Evolutionary conservation across 2,329 filamentous ascomycete genomes (phyloP).

Genomic region (Aureobasidium sp.): DNA sequence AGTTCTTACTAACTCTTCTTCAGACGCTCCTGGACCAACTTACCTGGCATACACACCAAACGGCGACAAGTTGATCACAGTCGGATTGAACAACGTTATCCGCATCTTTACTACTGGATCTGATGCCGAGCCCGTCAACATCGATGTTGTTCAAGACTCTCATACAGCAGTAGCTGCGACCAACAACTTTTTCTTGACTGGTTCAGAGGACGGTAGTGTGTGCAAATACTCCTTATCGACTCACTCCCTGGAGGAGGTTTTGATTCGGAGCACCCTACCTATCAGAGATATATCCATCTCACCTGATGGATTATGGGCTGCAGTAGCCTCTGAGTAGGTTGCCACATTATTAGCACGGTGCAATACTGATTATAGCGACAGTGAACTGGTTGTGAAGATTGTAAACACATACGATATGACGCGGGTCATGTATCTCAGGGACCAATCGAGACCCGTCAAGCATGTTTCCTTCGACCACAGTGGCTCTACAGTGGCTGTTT

Average conservation of each 20-base stretch:
- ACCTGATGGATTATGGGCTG: constrained; percentile 74
- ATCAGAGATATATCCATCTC: constrained; percentile 80
- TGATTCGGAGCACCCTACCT: constrained; percentile 76
- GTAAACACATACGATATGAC: constrained; percentile 74
- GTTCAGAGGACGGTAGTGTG: constrained; percentile 91
- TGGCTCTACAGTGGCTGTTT: constrained; percentile 66
- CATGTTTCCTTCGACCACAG: constrained; percentile 81
- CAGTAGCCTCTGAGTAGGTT: constrained; percentile 81
- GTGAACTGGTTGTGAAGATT: constrained; percentile 80
- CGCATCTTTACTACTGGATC: constrained; percentile 86
- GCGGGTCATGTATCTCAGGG: constrained; percentile 66
- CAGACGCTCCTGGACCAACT: constrained; percentile 77
- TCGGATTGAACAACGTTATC: constrained; percentile 87
- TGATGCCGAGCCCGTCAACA: constrained; percentile 82
- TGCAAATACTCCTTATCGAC: constrained; percentile 78
- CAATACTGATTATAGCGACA: constrained; percentile 24
- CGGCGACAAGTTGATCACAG: constrained; percentile 78
- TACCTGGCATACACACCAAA: constrained; percentile 84
- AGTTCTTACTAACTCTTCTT: constrained; percentile 8
- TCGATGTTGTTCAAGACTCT: constrained; percentile 83
- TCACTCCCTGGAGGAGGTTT: constrained; percentile 67
- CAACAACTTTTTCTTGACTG: constrained; percentile 76
- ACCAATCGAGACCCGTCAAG: constrained; percentile 81
- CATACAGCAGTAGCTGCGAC: constrained; percentile 71
- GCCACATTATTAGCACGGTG: neutral